Base-by-base conservation (phyloP, 345 rosid species). In the Iberis pinnata region DNA sequence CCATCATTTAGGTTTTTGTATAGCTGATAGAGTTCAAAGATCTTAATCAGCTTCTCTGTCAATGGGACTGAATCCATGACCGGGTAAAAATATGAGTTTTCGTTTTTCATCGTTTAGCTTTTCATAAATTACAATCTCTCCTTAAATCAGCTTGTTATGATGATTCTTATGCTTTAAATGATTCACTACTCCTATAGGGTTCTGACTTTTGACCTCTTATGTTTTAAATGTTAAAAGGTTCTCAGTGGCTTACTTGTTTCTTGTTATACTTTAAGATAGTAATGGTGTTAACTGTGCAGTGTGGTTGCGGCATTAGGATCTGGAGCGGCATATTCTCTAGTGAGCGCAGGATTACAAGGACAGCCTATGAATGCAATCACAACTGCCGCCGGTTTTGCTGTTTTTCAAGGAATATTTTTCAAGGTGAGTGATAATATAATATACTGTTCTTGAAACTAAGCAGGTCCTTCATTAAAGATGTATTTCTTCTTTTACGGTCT, bases 271-370 rank as follows among this genome's bases (percentile, higher is more conserved):
- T 13, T 9, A 12, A 17, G 35, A 53, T 48, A 41, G 26, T 24
- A 27, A 32, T 15, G 55, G 10, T 58, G 33, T 29, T 29, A 14
- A 41, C 37, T 55, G 41, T 64, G 82, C 83, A 90, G 98, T 70
- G 83, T 92, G 89, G 93, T 49, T 9, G 96, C 96, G 29, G 95
- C 95, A 51, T 92, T 92, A 57, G 93, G 98, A 71, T 92, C 95
- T 25, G 98, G 96, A 42, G 83, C 75, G n/a, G 59, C 79, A 38
- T 92, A 76, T 73, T 79, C 95, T 20, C 63, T 92, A 47, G 96
- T 92, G 68, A 87, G 96, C 36, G 32, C 78, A 65, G 96, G 95
- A 9, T 85, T 85, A 43, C 78, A 82, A 55, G 89, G 89, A 70
- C 88, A 64, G 19, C 80, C 70, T 10, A 68, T 62, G 51, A 87